Evolutionary conservation across 352 stramenopile genomes (phyloP), one percentile per base, ranked within the genome.

Genomic region (Lagenidium sp.): DNA sequence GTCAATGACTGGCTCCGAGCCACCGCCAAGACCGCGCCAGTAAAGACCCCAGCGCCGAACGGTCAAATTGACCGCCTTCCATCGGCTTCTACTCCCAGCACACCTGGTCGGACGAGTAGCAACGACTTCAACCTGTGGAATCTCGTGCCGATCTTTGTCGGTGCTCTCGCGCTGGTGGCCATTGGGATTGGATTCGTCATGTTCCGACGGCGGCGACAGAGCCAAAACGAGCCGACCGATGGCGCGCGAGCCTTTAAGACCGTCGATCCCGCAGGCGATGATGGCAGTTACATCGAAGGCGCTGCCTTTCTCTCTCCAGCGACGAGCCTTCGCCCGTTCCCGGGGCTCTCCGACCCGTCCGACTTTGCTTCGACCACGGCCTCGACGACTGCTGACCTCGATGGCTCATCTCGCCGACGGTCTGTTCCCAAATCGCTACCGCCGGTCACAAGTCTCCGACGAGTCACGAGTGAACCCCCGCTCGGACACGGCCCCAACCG

Each of bases 111-210:
- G n/a, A 22, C 19, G 1, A 35, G n/a, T 5, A 29, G 30, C n/a
- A 11, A 16, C 11, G 6, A 29, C 11, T 53, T 61, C 53, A 53
- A 55, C 29, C 19, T 47, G 42, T 12, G 53, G 16, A 53, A 50
- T 18, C 28, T 61, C 4, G 35, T 61, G 11, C 46, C 46, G 12
- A 53, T 61, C 36, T 13, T 61, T 15, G 26, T 61, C 8, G 53
- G 53, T 24, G 53, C 37, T 0, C 23, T 61, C 2, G 47, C 22
- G 16, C 4, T 46, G 7, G 37, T 50, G 6, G 53, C 53, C 6
- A 43, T 61, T 11, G 20, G 34, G 25, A 35, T 61, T 12, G 53
- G 41, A 2, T 61, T 61, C 30, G 47, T 61, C 6, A 11, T 61
- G 19, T 6, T 55, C 21, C 53, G 53, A 32, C 28, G 28, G 8